Base-by-base conservation (phyloP, 2,329 filamentous ascomycete species). In the Sporothrix pallida region DNA sequence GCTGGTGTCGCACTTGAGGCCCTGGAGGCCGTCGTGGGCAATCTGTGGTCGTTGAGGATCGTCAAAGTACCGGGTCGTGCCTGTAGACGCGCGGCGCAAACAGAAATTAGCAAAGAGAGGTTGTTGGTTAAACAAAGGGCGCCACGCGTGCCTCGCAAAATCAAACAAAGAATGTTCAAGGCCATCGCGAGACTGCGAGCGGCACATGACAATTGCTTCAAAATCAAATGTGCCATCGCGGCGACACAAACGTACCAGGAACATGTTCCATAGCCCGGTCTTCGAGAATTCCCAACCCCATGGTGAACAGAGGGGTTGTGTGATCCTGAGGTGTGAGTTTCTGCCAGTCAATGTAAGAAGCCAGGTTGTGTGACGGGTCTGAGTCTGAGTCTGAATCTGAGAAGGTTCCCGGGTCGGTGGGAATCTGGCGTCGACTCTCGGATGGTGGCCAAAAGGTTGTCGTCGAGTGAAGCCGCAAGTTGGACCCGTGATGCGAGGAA, bases 231-330 rank as follows among this genome's bases (percentile, higher is more conserved):
- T 2, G 10, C 6, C 20, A 26, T 48, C 62, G n/a, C n/a, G 62
- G 50, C 15, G 26, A 62, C 13, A 52, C 20, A 42, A 37, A 75
- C 85, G 80, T 84, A 94, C 93, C 93, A 74, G 93, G 93, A 75
- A 95, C 93, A 81, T 93, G 87, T 78, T 89, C 87, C 77, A 90
- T 86, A 78, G 86, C 85, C 79, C 80, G 85, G 79, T 92, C 88
- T 78, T 95, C 90, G 74, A 96, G 86, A 74, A 97, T 89, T 70
- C 93, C 92, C 76, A 96, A 86, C 62, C 90, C 90, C 91, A 92
- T 92, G 72, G 54, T 50, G 67, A 60, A 10, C 9, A 60, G 44
- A 42, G 70, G n/a, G 54, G 54, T 17, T 63, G 37, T 52, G 54
- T 3, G 56, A 52, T n/a, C 23, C 20, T 6, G 50, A 9, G 46